These are phyloP conservation scores for Naematelia aurantialba DNA, from an alignment of 768 basidiomycete genomes.

Conservation along the genomic window DNA sequence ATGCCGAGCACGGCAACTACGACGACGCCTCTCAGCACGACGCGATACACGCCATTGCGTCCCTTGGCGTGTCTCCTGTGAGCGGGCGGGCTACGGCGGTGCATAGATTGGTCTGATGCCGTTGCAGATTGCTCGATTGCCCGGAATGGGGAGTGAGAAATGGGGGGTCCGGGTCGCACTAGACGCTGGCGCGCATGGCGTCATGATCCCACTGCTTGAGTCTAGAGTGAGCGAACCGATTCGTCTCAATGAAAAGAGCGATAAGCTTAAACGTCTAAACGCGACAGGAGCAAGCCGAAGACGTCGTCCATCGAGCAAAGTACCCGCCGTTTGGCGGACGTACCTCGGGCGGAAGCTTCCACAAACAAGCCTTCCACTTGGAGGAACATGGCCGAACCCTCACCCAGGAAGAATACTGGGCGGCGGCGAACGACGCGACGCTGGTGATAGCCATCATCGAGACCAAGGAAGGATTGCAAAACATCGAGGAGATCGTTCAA, in stretches of 20 bases:
- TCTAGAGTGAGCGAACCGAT: constrained; percentile 4
- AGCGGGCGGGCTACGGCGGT: neutral
- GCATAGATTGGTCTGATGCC: neutral
- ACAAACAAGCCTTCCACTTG: constrained; percentile 15
- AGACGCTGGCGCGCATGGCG: constrained; percentile 11
- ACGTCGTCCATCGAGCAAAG: constrained; percentile 15
- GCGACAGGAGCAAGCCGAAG: constrained; percentile 10
- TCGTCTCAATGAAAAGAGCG: too few species aligned
- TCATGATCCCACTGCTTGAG: constrained; percentile 9
- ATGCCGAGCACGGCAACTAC: constrained; percentile 19
- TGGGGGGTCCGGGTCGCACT: constrained; percentile 11
- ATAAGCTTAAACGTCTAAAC: too few species aligned
- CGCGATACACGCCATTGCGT: constrained; percentile 12
- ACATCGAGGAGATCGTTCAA: constrained; percentile 15
- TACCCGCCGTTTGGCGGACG: constrained; percentile 15
- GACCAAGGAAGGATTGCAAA: constrained; percentile 17
- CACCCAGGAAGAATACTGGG: constrained; percentile 14
- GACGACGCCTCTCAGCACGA: constrained; percentile 11
- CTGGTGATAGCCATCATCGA: constrained; percentile 17
- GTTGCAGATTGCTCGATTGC: constrained; percentile 6
- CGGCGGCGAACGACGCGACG: constrained; percentile 12
- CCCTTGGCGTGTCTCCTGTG: constrained; percentile 16
- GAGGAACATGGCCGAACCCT: constrained; percentile 8
- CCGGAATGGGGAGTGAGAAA: constrained; percentile 10
- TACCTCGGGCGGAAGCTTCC: constrained; percentile 10